Conservation (phyloP, 1,284 basidiomycete species). For the Apiotrichum akiyoshidainum region DNA sequence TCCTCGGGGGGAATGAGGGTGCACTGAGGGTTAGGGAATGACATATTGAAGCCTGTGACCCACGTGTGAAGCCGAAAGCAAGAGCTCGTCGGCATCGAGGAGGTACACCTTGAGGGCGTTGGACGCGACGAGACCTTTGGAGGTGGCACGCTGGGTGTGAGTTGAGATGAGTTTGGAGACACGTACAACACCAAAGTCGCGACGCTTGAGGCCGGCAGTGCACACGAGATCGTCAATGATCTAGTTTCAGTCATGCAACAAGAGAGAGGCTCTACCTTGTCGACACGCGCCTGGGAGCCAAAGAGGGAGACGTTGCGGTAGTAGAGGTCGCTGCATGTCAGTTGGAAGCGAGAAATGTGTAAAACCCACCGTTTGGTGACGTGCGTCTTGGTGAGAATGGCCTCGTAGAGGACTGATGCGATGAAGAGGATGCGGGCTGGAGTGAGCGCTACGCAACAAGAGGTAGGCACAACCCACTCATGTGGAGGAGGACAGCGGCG, state of each 20-base stretch:
- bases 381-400: slow-evolving; percentile 25
- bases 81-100: slow-evolving; percentile 57
- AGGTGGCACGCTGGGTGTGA: slow-evolving; percentile 66
- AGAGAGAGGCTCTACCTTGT: slow-evolving; percentile 60
- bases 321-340: slow-evolving; percentile 67
- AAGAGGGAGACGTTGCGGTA: slow-evolving; percentile 79
- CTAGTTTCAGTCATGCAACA: slow-evolving; percentile 51
- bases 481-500: slow-evolving; percentile 14
- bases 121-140: slow-evolving; percentile 79
- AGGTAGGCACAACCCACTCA: slow-evolving; percentile 19
- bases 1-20: slow-evolving; percentile 71
- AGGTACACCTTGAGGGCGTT: slow-evolving; percentile 61
- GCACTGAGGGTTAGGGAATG: slow-evolving; percentile 53
- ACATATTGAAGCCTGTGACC: slow-evolving; percentile 9
- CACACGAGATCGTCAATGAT: slow-evolving; percentile 83
- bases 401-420: slow-evolving; percentile 35
- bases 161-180: not conserved
- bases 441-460: not conserved
- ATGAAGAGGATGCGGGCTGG: slow-evolving; percentile 35
- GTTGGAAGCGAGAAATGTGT: not conserved
- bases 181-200: slow-evolving; percentile 73
- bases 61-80: slow-evolving; percentile 59
- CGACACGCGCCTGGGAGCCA: slow-evolving; percentile 67
- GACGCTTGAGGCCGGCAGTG: slow-evolving; percentile 67
- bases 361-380: slow-evolving; percentile 38